Percentiles rank a stretch among this genome's conserved stretches.
These are phyloP conservation scores for Tricholoma hemisulphureum DNA, from an alignment of 768 basidiomycete species.

Conservation along the genomic window DNA sequence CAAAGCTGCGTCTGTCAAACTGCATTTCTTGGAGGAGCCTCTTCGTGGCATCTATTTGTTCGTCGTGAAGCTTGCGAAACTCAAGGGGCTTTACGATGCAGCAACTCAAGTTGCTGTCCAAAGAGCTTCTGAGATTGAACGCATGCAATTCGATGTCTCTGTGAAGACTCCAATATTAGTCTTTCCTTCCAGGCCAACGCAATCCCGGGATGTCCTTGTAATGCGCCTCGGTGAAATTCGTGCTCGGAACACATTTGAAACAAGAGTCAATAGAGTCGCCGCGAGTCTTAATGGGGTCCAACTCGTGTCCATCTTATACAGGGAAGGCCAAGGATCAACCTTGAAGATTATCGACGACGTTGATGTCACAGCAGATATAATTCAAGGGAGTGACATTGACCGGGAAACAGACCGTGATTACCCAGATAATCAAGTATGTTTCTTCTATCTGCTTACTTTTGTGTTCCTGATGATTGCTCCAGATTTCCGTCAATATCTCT, in stretches of 20 bases:
- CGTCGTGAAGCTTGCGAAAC: constrained; percentile 77
- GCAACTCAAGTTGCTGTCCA: constrained; percentile 93
- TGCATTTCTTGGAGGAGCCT: constrained; percentile 88
- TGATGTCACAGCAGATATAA: constrained; percentile 63
- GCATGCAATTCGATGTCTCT: constrained; percentile 89
- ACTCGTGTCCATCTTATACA: constrained; percentile 66
- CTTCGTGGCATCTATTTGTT: constrained; percentile 86
- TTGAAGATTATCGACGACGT: constrained; percentile 95
- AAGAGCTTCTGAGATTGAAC: constrained; percentile 86
- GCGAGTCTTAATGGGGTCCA: constrained; percentile 85
- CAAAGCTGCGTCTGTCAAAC: constrained; percentile 83
- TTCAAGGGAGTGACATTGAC: constrained; percentile 60
- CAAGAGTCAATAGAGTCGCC: constrained; percentile 53
- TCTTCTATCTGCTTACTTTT: not conserved
- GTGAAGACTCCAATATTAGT: constrained; percentile 91
- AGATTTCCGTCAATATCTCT: constrained; percentile 75
- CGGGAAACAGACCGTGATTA: constrained; percentile 46
- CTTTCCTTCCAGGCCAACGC: constrained; percentile 69
- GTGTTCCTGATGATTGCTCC: not conserved
- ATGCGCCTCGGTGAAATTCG: constrained; percentile 87
- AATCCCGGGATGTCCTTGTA: constrained; percentile 65
- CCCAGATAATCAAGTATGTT: constrained; percentile 74
- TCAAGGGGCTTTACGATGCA: constrained; percentile 93
- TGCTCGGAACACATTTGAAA: constrained; percentile 73
- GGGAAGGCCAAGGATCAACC: constrained; percentile 44